Conservation (phyloP, 352 stramenopile species). For the Pythium utonaiense region DNA sequence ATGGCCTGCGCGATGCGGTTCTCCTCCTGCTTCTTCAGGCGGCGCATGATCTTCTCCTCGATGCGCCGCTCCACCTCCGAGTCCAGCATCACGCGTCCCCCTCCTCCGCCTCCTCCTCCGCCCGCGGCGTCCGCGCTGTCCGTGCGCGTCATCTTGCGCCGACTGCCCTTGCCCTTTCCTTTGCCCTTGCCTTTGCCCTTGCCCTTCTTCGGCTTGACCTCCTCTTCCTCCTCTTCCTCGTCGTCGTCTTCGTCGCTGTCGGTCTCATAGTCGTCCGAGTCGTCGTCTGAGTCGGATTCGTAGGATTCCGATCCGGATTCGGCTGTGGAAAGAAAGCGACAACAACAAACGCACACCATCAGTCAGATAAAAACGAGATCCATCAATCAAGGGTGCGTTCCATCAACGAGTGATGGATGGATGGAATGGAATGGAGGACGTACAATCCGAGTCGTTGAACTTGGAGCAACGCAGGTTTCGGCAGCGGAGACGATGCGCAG, state of each 20-base stretch:
- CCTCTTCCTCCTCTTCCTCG: constrained; percentile 60
- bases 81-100: constrained; percentile 51
- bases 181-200: constrained; percentile 32
- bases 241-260: constrained; percentile 18
- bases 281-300: constrained; percentile 48
- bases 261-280: constrained; percentile 28
- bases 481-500: constrained; percentile 81
- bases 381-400: background rate
- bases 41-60: constrained; percentile 84
- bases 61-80: constrained; percentile 79
- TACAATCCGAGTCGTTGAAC: constrained; percentile 89
- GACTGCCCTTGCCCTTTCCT: constrained; percentile 14
- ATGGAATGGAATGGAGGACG: constrained; percentile 7
- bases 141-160: constrained; percentile 24
- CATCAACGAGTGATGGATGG: background rate
- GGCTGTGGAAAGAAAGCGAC: constrained; percentile 26
- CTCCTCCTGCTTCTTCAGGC: constrained; percentile 87
- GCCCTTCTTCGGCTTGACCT: constrained; percentile 50
- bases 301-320: constrained; percentile 73
- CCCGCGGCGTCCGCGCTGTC: constrained; percentile 11
- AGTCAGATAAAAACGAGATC: background rate
- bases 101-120: background rate
- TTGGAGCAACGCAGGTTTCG: constrained; percentile 85
- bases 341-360: too few relatives aligned
- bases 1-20: constrained; percentile 80